Evolutionary conservation across 2,329 filamentous ascomycete genomes (phyloP).

Genomic region (Myriosclerotinia curreyana): DNA sequence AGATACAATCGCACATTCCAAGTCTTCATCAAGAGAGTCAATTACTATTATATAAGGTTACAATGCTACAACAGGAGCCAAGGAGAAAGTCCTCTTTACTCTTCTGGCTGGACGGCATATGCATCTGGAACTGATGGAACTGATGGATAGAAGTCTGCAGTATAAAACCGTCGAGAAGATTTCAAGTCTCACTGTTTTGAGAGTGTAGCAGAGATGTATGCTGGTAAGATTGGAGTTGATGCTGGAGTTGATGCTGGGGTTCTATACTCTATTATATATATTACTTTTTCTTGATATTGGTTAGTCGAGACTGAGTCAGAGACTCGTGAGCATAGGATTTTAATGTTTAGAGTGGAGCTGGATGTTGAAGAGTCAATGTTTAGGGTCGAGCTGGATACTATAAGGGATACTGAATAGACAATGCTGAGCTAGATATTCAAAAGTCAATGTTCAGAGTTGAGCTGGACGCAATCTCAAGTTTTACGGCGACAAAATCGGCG

Average conservation of each 20-base stretch:
- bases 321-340: too few species aligned
- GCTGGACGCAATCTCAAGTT: too few species aligned
- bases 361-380: too few species aligned
- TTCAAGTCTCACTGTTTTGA: background rate
- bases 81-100: background rate
- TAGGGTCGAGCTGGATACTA: too few species aligned
- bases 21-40: fast-evolving
- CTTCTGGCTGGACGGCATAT: background rate
- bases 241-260: background rate
- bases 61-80: background rate
- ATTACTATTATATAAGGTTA: background rate
- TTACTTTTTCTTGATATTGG: too few species aligned
- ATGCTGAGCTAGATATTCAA: too few species aligned
- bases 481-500: too few species aligned
- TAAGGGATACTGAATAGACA: too few species aligned
- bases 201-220: background rate
- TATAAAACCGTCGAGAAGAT: background rate
- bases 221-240: background rate
- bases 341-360: too few species aligned
- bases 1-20: background rate
- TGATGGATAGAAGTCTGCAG: background rate
- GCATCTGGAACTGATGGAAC: background rate
- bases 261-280: background rate
- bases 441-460: too few species aligned
- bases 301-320: too few species aligned